Evolutionary conservation across 2,329 filamentous ascomycete species (phyloP).

Genomic region (Dactylonectria estremocensis): DNA sequence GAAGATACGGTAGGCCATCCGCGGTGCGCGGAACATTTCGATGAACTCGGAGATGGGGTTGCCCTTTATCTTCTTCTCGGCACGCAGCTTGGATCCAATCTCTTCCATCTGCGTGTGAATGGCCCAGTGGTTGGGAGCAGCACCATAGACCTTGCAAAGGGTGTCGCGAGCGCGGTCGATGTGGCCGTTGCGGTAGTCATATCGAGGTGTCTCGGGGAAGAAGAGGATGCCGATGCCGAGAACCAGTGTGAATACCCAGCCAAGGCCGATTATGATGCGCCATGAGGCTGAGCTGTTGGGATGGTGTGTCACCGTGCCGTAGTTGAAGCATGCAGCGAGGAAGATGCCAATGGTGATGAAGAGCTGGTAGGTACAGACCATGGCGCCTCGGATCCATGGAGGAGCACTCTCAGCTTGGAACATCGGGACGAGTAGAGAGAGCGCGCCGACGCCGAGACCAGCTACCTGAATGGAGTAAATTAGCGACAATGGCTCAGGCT

Average conservation of each 20-base stretch:
- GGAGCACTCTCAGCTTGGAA: constrained; percentile 82
- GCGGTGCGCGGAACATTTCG: constrained; percentile 75
- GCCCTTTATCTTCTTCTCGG: constrained; percentile 59
- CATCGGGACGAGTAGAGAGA: constrained; percentile 78
- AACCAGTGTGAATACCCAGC: constrained; percentile 65
- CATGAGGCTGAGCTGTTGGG: constrained; percentile 66
- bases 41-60: constrained; percentile 63
- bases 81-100: constrained; percentile 67
- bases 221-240: constrained; percentile 65
- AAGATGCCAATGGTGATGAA: constrained; percentile 81
- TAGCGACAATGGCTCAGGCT: background rate
- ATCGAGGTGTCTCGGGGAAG: constrained; percentile 69
- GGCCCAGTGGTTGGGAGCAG: constrained; percentile 59
- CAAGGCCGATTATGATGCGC: constrained; percentile 72
- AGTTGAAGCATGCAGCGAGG: constrained; percentile 73
- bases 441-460: constrained; percentile 77
- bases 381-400: constrained; percentile 74
- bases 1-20: constrained; percentile 74
- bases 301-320: constrained; percentile 68
- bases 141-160: constrained; percentile 65
- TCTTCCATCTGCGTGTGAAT: constrained; percentile 67
- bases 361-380: constrained; percentile 79
- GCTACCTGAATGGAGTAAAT: constrained; percentile 58
- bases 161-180: constrained; percentile 63
- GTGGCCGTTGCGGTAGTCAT: constrained; percentile 63